Percentiles rank a stretch among this genome's conserved stretches.
phyloP scores from a whole-genome alignment of 2,329 filamentous ascomycete genomes.

The Fulvia fulva region DNA sequence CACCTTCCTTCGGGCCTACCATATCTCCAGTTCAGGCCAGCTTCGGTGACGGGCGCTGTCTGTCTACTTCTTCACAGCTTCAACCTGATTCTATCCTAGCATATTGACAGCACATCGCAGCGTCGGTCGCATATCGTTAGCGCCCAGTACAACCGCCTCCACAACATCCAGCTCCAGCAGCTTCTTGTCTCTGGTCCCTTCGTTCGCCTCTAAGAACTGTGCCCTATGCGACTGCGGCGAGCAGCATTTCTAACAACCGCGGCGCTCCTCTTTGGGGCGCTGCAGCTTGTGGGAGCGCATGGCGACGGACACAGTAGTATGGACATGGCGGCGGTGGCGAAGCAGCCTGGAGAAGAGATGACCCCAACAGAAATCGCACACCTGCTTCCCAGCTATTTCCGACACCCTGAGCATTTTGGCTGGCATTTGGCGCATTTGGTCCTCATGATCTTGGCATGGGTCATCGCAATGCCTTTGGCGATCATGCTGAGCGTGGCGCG shows the following conservation, averaged over 20 bases:
- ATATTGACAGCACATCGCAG: background rate
- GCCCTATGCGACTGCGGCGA: conserved; percentile 12
- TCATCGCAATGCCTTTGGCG: conserved; percentile 69
- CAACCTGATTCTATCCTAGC: background rate
- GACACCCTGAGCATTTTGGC: conserved; percentile 49
- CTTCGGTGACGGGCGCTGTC: background rate
- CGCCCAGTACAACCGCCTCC: background rate
- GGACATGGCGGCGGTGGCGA: conserved; percentile 21
- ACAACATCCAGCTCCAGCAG: background rate
- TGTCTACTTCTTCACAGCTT: background rate
- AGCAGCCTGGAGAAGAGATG: conserved; percentile 16
- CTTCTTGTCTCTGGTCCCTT: background rate
- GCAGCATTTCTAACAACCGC: conserved; percentile 17
- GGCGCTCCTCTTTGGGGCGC: conserved; percentile 38
- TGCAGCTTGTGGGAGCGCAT: conserved; percentile 41
- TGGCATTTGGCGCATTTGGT: conserved; percentile 66
- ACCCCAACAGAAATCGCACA: conserved; percentile 29
- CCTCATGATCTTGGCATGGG: conserved; percentile 69
- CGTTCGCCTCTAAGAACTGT: background rate
- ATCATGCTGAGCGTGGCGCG: conserved; percentile 80
- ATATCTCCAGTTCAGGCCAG: background rate
- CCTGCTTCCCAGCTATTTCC: conserved; percentile 52
- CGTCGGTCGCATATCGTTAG: background rate
- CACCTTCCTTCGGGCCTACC: background rate
- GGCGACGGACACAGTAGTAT: conserved; percentile 32